Evolutionary conservation across 2,329 filamentous ascomycete genomes (phyloP), one percentile per base, ranked within the genome.

Genomic region (Trematosphaeria pertusa): DNA sequence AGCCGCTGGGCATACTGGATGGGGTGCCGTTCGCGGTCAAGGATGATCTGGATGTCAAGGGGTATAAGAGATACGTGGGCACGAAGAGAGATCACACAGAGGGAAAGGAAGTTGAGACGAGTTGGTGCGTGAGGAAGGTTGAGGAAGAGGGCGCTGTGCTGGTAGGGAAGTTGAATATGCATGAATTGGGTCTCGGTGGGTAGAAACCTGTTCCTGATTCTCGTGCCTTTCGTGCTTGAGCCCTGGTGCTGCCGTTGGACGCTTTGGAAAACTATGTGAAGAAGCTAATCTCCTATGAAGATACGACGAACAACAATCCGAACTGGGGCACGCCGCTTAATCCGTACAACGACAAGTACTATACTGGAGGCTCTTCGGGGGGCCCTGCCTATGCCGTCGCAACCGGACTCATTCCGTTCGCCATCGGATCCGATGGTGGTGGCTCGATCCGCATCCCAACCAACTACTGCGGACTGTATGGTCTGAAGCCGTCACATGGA

Each of bases 1-100:
- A 80, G 51, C 80, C 85, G 0, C 70, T 91, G 12, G 80, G 89
- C 10, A 74, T 89, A 4, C 75, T 96, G 6, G 91, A 96, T 61
- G 91, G 91, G 10, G 84, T 96, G 1, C 91, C 91, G 0, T 82
- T 95, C 37, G 88, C 87, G 0, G 83, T 94, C 59, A 96, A 96
- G 73, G 91, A 95, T 64, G 90, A 96, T 62, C 80, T 87, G 12
- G 80, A 87, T 54, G 76, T 91, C 22, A 78, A 83, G 54, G 89
- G 88, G 11, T 92, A 91, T 65, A 80, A 82, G 39, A 83, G 80
- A 52, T 87, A 84, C 42, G 73, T 82, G 37, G 90, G 88, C 17
- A 85, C 87, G 61, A 80, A 75, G 51, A 76, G 85, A 35, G 79
- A 87, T 54, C 80, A 82, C 46, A 81, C 76, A 2, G 51, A 76